Base-by-base conservation (phyloP, 176 grass and related monocot species). In the Hyparrhenia diplandra region DNA sequence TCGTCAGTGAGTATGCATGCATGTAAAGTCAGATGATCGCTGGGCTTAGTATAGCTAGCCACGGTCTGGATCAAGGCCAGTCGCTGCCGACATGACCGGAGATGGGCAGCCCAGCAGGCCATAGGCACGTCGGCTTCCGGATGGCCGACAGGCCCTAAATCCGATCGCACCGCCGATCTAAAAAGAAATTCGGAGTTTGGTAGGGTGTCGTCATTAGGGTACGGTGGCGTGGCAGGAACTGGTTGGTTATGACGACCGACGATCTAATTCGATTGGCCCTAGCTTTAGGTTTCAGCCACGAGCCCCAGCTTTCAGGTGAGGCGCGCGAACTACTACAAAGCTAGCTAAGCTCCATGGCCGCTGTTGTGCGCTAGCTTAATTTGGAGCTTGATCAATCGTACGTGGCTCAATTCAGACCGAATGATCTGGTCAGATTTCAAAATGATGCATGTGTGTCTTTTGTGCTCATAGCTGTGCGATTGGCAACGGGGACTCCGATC, bases 181-280 rank as follows among this genome's bases (percentile, higher is more conserved):
- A n/a, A n/a, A n/a, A n/a, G n/a, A n/a, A n/a, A n/a, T n/a, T n/a
- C n/a, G n/a, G n/a, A n/a, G 10, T 39, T 78, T 71, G 64, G 64
- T 87, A 32, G 72, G 52, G 52, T 65, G 65, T 41, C 21, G 65
- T 32, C 21, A 14, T 64, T 24, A 42, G 64, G 66, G 64, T 24
- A n/a, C n/a, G 54, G 54, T 61, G 21, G 54, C 41, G 28, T 64
- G 24, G 85, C 39, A 78, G 79, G 73, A 82, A 71, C 31, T 82
- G 75, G 42, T 86, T 86, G 43, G 75, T 24, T 30, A 45, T 30
- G 46, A 60, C 24, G 64, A 68, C 31, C 14, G 4, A 41, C 8
- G 54, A 51, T 58, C 42, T 63, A 64, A 65, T 28, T 31, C 28
- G 1, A 61, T 69, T 68, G 46, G 49, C 64, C 67, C 39, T 36